Evolutionary conservation across 1,139 yeast genomes (phyloP), one percentile per base, ranked within the genome.

Genomic region (Suhomyces maxii): DNA sequence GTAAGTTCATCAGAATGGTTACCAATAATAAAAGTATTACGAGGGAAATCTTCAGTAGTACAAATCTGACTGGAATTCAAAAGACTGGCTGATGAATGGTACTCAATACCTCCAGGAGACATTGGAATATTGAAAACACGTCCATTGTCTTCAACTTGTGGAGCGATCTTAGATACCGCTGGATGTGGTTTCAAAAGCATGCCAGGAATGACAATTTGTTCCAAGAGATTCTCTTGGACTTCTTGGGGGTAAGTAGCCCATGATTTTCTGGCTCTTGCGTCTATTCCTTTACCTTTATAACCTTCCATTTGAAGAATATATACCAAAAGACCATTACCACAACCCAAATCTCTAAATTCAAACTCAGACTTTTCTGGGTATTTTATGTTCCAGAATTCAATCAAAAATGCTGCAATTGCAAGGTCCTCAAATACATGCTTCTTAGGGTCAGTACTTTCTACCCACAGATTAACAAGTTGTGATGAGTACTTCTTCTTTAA

Each of bases 381-480:
- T 47, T 80, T 79, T 39, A 76, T 70, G 7, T 69, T 69, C 98
- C 98, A 91, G 35, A 89, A 75, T 63, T 89, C 96, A n/a, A 91
- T 86, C 49, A 93, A 71, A 57, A 91, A 93, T 0, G 98, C 96
- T 0, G 98, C 98, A 55, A 93, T 91, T 2, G 97, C 96, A 46
- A 93, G 78, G 62, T 93, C 99, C 69, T 93, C 99, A 68, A 91
- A 93, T 0, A 91, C 98, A 67, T 93, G 99, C 63, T 93, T 93
- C 56, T 84, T 80, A 1, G 98, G 98, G 64, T 93, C 97, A 2
- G 99, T 93, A 39, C 85, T 83, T 65, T 93, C 99, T 18, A 77
- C 82, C 99, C 99, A 93, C 55, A 77, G 79, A 36, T 84, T 86
- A n/a, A 90, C 91, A 45, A 91, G 68, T 18, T 71, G 67, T 36